Percentiles rank a stretch among this genome's conserved stretches.
These are phyloP conservation scores for Phytophthora tentaculata DNA, from an alignment of 352 stramenopile genomes.

Conservation along the genomic window DNA sequence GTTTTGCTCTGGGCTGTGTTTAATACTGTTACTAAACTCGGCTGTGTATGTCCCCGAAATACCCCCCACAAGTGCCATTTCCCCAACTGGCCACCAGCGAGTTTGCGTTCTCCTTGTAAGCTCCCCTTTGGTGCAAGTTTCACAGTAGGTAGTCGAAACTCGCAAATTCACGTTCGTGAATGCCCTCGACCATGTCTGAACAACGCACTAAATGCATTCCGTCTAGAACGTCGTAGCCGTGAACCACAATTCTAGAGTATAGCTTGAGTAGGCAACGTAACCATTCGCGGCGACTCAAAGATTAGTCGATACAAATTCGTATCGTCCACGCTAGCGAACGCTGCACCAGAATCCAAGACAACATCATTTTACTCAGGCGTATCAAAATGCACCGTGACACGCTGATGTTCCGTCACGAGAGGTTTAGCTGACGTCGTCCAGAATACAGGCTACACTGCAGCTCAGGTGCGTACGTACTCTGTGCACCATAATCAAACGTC, in stretches of 20 bases:
- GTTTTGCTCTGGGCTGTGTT: too few relatives aligned
- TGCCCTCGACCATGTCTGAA: neutral
- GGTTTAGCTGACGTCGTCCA: slow-evolving; percentile 2
- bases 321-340: neutral
- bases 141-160: neutral
- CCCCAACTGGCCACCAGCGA: neutral
- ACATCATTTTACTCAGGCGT: slow-evolving; percentile 1
- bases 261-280: neutral
- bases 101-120: neutral
- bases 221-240: neutral
- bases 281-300: neutral
- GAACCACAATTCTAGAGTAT: neutral
- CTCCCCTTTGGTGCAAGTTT: neutral
- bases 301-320: neutral
- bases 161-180: neutral
- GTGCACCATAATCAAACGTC: slow-evolving; percentile 1
- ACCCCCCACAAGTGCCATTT: too few relatives aligned
- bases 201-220: neutral
- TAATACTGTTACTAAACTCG: too few relatives aligned
- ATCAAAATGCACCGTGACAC: slow-evolving; percentile 11
- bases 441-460: slow-evolving; percentile 12
- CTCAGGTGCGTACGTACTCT: slow-evolving; percentile 5
- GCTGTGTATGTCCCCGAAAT: too few relatives aligned
- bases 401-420: neutral
- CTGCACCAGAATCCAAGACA: neutral